phyloP scores from a whole-genome alignment of 129 eudicot species.

The Flaveria brownii region DNA sequence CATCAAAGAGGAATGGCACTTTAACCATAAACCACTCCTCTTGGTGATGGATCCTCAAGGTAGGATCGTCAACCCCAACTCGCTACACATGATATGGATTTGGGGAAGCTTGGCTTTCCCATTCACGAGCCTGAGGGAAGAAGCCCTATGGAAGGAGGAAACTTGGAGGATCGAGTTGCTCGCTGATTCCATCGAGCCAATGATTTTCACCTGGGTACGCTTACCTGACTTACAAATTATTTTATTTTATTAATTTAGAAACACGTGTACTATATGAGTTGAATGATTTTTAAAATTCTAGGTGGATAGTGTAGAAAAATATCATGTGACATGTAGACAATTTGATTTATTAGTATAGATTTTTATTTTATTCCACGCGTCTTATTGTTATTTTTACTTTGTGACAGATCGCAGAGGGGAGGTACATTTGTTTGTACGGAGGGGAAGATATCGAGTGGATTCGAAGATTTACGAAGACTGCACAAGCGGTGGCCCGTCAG shows the following conservation, averaged over 20 bases:
- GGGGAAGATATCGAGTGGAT: slow-evolving; percentile 93
- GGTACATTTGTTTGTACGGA: slow-evolving; percentile 76
- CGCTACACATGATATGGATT: slow-evolving; percentile 88
- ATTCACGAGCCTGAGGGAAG: slow-evolving; percentile 66
- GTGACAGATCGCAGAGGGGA: slow-evolving; percentile 42
- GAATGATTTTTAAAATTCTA: too few relatives aligned
- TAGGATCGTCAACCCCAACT: slow-evolving; percentile 58
- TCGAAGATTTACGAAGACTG: slow-evolving; percentile 51
- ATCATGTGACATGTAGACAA: too few relatives aligned
- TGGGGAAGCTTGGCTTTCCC: slow-evolving; percentile 86
- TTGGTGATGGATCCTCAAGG: slow-evolving; percentile 91
- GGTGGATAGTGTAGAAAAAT: too few relatives aligned
- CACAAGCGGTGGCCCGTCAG: slow-evolving; percentile 42
- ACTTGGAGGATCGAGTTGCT: slow-evolving; percentile 75
- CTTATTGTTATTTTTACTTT: background rate
- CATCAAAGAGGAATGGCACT: slow-evolving; percentile 72
- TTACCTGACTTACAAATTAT: background rate
- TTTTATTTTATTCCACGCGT: too few relatives aligned
- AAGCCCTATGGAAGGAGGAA: slow-evolving; percentile 65
- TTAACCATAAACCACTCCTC: slow-evolving; percentile 66
- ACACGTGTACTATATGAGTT: too few relatives aligned
- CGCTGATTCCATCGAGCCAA: slow-evolving; percentile 73
- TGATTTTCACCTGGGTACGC: slow-evolving; percentile 61
- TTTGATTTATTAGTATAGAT: too few relatives aligned
- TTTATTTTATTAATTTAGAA: background rate